Base-by-base conservation (phyloP, 2,329 filamentous ascomycete genomes). In the Plenodomus lindquistii region DNA sequence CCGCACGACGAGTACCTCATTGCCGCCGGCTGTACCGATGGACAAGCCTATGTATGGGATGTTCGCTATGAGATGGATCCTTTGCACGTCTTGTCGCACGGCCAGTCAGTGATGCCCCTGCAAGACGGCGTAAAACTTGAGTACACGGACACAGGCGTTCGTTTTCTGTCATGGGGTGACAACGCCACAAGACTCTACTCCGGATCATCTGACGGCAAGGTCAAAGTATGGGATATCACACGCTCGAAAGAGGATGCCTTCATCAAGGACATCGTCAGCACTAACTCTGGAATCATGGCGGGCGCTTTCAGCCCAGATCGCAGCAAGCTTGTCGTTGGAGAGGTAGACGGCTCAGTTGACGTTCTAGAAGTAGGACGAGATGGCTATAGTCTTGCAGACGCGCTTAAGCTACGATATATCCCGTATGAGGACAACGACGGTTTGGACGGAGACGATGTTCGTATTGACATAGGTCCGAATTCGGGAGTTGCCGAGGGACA, bases 11-110 rank as follows among this genome's bases (percentile, higher is more conserved):
- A 79, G 1, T 75, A 77, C 31, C 73, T 84, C 45, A 70, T 85
- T 11, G 80, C 81, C 7, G 82, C 81, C 11, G 82, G 82, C 10
- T 85, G 83, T 52, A 86, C 84, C 0, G 77, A 85, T 63, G 81
- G 83, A 2, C 73, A 73, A 22, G 80, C 81, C 0, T 85, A 85
- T 63, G 72, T 86, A 4, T 86, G 83, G 82, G 84, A 86, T 60
- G 64, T 73, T 21, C 79, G 84, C 1, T 69, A 69, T 13, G 72
- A 73, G 0, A 68, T 76, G 29, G 52, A 63, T 15, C 70, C 79
- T 9, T 61, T 85, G 0, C 80, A 81, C 47, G 66, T 62, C 8
- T 68, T 86, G 2, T 54, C 57, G 1, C 84, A 86, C 56, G 81
- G 77, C 0, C 58, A 66, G 0, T 77, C 82, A 0, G 58, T 83